phyloP scores from a whole-genome alignment of 768 basidiomycete species.

The Amanita thiersii region DNA sequence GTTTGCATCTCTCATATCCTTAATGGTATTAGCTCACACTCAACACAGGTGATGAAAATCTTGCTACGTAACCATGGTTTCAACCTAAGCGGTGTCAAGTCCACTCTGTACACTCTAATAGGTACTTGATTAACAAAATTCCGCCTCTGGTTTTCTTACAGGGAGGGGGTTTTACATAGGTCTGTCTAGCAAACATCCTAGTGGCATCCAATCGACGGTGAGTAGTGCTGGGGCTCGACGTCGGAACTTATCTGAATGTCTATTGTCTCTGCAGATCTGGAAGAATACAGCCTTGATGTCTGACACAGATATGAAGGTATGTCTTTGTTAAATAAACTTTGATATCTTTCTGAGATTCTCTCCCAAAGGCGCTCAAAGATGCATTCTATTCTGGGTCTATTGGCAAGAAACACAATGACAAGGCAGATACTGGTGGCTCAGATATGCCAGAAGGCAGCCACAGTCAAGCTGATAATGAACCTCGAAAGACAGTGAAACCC shows the following conservation, averaged over 20 bases:
- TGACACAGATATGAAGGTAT: conserved; percentile 57
- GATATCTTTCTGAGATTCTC: background rate
- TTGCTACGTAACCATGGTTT: conserved; percentile 59
- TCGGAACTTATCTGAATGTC: conserved; percentile 4
- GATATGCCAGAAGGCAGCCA: conserved; percentile 11
- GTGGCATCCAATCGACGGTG: conserved; percentile 66
- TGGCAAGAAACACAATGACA: conserved; percentile 18
- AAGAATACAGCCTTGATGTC: conserved; percentile 51
- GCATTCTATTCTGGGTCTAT: conserved; percentile 45
- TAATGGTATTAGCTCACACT: conserved; percentile 27
- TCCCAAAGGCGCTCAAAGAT: conserved; percentile 50
- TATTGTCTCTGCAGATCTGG: conserved; percentile 48
- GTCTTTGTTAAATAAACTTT: background rate
- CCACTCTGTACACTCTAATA: conserved; percentile 57
- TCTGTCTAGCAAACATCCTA: conserved; percentile 70
- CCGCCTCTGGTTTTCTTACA: background rate
- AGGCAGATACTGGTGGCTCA: conserved; percentile 1
- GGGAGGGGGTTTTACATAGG: conserved; percentile 37
- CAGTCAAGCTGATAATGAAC: conserved; percentile 13
- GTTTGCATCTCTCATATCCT: background rate
- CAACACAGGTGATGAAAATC: conserved; percentile 55
- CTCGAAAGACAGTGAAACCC: conserved; percentile 16
- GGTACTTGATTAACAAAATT: conserved; percentile 24
- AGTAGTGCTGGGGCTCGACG: conserved; percentile 12
- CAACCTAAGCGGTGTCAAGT: conserved; percentile 62